Conservation (phyloP, 257 asterid genomes). For the Mentha longifolia region DNA sequence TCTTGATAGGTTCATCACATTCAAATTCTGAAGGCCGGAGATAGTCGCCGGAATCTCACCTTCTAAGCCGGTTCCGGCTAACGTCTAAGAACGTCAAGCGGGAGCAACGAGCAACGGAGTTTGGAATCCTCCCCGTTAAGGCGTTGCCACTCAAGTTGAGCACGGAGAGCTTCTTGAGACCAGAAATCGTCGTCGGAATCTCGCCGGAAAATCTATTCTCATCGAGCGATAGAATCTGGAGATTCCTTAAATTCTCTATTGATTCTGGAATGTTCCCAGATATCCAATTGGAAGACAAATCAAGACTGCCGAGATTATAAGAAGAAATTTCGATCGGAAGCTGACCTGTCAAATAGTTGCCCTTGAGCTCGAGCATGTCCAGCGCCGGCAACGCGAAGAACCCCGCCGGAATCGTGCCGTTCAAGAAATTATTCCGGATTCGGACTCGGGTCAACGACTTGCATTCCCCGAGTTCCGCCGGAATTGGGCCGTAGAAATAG, state of each 20-base stretch:
- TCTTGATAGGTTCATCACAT: constrained; percentile 67
- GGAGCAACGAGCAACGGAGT: constrained; percentile 32
- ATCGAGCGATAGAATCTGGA: constrained; percentile 50
- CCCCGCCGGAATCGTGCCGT: constrained; percentile 63
- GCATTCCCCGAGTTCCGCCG: constrained; percentile 64
- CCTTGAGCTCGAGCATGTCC: constrained; percentile 58
- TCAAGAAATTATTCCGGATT: constrained; percentile 54
- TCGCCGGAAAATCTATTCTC: constrained; percentile 53
- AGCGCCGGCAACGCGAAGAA: constrained; percentile 55
- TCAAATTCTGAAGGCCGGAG: constrained; percentile 50
- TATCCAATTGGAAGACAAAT: constrained; percentile 56
- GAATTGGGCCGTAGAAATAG: constrained; percentile 60
- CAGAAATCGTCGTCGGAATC: constrained; percentile 54
- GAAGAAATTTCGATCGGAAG: constrained; percentile 52
- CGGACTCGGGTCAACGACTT: constrained; percentile 51
- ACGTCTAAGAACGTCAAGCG: constrained; percentile 47
- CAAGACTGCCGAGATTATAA: constrained; percentile 41
- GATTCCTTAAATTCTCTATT: constrained; percentile 52
- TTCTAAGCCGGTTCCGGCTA: constrained; percentile 46
- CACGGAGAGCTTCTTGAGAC: constrained; percentile 42
- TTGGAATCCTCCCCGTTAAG: constrained; percentile 59
- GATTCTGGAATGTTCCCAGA: constrained; percentile 53
- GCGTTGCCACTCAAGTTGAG: constrained; percentile 54
- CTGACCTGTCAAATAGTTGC: constrained; percentile 58
- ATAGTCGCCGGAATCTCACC: constrained; percentile 57